A percentile compares a stretch with the other conserved stretches of the same genome.
Conservation (phyloP, 106 monocot species). For the Amphibolis antarctica region DNA sequence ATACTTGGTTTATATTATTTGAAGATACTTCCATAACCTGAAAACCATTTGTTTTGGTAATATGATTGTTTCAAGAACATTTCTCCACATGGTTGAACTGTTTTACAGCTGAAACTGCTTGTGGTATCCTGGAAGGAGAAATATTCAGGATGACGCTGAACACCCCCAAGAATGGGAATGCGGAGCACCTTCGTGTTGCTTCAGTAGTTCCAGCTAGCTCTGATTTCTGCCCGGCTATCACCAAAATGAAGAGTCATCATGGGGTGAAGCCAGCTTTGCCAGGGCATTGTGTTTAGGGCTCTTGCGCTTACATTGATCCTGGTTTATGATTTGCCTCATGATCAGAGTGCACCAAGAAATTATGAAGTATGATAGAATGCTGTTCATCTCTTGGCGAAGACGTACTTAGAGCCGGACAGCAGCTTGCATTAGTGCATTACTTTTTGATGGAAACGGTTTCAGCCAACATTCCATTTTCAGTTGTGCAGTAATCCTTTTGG, state of each 20-base stretch:
- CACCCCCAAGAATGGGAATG: constrained; percentile 36
- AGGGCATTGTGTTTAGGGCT: too few species aligned
- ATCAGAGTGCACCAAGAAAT: too few species aligned
- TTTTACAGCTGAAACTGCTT: constrained; percentile 28
- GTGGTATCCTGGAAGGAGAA: constrained; percentile 53
- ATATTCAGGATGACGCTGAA: constrained; percentile 46
- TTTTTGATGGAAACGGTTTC: too few species aligned
- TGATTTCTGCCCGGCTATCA: constrained; percentile 44
- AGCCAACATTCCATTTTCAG: too few species aligned
- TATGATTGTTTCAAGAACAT: not conserved
- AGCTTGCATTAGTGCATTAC: too few species aligned
- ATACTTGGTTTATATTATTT: not conserved
- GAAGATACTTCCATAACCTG: too few species aligned
- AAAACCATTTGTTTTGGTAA: not conserved
- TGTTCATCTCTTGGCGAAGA: too few species aligned
- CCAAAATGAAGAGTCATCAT: constrained; percentile 27
- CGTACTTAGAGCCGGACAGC: too few species aligned
- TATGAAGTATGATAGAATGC: too few species aligned
- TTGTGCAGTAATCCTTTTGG: too few species aligned
- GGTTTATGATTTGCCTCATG: too few species aligned
- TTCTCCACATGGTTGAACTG: not conserved
- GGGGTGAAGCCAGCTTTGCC: not conserved
- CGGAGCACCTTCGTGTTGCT: constrained; percentile 51
- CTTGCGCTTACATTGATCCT: too few species aligned
- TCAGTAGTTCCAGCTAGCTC: constrained; percentile 45